These are phyloP conservation scores for Mycosphaerella sp. DNA, from an alignment of 2,329 filamentous ascomycete species.

Conservation along the genomic window DNA sequence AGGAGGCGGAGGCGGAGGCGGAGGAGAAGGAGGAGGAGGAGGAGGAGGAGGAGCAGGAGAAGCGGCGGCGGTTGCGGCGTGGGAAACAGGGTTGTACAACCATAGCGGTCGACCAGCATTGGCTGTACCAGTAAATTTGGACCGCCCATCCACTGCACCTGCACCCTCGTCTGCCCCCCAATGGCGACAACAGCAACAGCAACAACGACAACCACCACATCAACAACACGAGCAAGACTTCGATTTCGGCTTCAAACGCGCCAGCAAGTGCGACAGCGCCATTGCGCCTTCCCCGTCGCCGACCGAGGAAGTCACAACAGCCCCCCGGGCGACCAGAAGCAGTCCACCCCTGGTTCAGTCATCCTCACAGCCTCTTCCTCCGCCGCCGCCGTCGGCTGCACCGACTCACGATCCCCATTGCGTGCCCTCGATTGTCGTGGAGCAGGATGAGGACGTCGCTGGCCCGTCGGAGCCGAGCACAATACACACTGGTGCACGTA, in stretches of 20 bases:
- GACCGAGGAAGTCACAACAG: conserved; percentile 16
- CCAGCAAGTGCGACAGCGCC: conserved; percentile 33
- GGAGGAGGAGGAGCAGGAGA: not conserved
- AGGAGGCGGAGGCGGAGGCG: not conserved
- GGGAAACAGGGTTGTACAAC: not conserved
- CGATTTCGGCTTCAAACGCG: conserved; percentile 1
- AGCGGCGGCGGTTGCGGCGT: not conserved
- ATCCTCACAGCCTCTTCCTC: not conserved
- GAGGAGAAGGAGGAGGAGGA: not conserved
- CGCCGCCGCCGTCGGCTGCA: not conserved
- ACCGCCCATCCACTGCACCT: not conserved
- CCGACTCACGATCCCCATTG: conserved; percentile 20
- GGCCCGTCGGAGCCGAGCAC: conserved; percentile 17
- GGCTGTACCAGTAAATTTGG: not conserved
- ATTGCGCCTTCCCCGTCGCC: conserved; percentile 28
- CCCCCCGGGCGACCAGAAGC: conserved; percentile 1
- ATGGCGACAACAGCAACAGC: not conserved
- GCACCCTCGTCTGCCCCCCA: not conserved
- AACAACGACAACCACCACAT: not conserved
- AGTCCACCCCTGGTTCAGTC: not conserved
- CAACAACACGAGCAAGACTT: not conserved
- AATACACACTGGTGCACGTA: conserved; percentile 1
- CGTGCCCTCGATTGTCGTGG: conserved; percentile 42
- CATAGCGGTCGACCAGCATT: too few species aligned
- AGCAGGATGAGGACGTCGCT: conserved; percentile 33